Conservation (phyloP, 1,284 basidiomycete genomes). For the Anthracocystis panici-leucophaei region DNA sequence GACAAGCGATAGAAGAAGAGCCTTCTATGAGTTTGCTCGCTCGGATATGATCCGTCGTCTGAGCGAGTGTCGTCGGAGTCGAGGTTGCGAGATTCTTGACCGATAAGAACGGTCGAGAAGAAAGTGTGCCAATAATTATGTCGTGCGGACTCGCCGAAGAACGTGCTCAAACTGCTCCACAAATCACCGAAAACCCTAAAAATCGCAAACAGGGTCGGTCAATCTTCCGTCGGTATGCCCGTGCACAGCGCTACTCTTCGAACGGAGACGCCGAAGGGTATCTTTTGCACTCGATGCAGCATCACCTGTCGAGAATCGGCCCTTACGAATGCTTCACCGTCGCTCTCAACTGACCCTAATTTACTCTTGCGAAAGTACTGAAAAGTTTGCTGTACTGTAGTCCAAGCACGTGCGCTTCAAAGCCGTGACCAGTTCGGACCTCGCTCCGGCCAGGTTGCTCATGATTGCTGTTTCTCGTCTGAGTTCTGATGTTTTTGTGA, state of each 20-base stretch:
- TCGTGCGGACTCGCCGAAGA: constrained; percentile 1
- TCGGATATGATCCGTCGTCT: too few relatives aligned
- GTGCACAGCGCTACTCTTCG: neutral
- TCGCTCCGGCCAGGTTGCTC: too few relatives aligned
- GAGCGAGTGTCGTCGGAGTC: neutral
- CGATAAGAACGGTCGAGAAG: neutral
- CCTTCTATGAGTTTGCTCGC: too few relatives aligned
- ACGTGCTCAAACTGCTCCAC: neutral
- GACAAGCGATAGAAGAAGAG: neutral
- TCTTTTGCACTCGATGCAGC: neutral
- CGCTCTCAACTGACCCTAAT: too few relatives aligned
- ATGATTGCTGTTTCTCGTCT: too few relatives aligned
- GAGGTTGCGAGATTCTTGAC: neutral
- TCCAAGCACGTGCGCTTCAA: too few relatives aligned
- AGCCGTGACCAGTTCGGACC: too few relatives aligned
- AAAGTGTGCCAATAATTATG: neutral
- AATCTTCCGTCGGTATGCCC: neutral
- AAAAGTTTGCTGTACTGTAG: too few relatives aligned
- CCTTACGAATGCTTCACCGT: neutral
- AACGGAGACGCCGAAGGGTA: neutral
- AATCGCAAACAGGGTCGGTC: neutral
- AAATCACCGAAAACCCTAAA: neutral
- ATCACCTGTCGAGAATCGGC: neutral
- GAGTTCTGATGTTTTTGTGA: too few relatives aligned
- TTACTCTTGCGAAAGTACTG: too few relatives aligned